phyloP scores from a whole-genome alignment of 257 asterid genomes.

The Scutellaria galericulata region DNA sequence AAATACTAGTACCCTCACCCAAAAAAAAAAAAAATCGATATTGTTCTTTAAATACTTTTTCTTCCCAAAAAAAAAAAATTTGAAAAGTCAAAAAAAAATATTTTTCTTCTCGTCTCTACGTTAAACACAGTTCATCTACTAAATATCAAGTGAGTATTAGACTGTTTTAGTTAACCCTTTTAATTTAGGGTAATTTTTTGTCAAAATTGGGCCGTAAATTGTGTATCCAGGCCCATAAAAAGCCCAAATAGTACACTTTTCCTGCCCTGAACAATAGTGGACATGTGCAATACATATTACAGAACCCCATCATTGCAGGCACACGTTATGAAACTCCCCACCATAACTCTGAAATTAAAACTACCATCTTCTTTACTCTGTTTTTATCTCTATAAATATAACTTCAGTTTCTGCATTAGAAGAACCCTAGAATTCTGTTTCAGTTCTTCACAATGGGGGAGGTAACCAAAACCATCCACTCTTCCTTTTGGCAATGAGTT shows the following conservation, averaged over 20 bases:
- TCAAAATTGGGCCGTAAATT: too few relatives aligned
- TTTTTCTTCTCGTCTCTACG: too few relatives aligned
- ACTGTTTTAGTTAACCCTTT: too few relatives aligned
- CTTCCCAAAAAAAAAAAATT: too few relatives aligned
- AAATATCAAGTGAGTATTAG: too few relatives aligned
- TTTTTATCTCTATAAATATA: background rate
- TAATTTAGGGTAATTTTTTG: too few relatives aligned
- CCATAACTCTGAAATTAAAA: slow-evolving; percentile 7
- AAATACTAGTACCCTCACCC: too few relatives aligned
- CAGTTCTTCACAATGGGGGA: slow-evolving; percentile 29
- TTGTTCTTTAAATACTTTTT: too few relatives aligned
- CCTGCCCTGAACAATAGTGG: background rate
- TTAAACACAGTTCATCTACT: too few relatives aligned
- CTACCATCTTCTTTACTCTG: background rate
- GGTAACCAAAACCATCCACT: slow-evolving; percentile 10
- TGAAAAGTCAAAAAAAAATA: too few relatives aligned
- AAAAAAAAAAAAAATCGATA: too few relatives aligned
- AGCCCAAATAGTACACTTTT: slow-evolving; percentile 6
- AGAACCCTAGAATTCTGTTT: background rate
- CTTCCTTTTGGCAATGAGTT: background rate
- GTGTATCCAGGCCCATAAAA: background rate
- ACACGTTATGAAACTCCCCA: slow-evolving; percentile 17
- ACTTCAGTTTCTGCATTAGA: background rate
- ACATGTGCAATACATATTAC: too few relatives aligned
- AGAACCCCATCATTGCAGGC: slow-evolving; percentile 3